These are phyloP conservation scores for Trametes coccinea DNA, from an alignment of 768 basidiomycete species.

Conservation along the genomic window DNA sequence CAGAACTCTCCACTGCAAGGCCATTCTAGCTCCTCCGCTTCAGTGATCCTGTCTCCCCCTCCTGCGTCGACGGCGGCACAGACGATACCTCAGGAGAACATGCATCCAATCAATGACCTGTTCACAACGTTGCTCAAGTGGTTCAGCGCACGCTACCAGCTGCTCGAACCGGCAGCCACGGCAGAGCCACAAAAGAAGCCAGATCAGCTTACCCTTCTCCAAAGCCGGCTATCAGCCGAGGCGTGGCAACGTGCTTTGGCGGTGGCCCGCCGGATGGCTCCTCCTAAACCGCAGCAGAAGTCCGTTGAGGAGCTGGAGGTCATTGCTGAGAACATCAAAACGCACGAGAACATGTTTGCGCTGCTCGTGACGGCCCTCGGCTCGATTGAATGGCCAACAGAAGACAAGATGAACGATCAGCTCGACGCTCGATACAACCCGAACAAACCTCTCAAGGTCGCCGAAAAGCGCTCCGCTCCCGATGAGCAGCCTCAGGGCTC, in stretches of 20 bases:
- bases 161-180: background rate
- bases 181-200: too few species aligned
- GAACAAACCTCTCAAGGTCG: background rate
- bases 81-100: too few species aligned
- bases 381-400: background rate
- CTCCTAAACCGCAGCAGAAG: too few species aligned
- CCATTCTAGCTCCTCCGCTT: background rate
- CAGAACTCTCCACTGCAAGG: background rate
- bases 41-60: background rate
- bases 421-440: background rate
- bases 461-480: background rate
- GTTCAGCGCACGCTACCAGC: constrained; percentile 1
- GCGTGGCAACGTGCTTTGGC: background rate
- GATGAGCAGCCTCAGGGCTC: background rate
- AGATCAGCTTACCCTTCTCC: background rate
- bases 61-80: too few species aligned
- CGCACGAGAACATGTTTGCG: background rate
- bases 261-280: too few species aligned
- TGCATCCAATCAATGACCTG: background rate
- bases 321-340: background rate
- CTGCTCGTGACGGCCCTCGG: background rate
- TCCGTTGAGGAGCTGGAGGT: background rate
- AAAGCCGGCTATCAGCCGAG: background rate
- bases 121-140: background rate
- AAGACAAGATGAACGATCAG: background rate